phyloP scores from a whole-genome alignment of 345 rosid species.

The Rubroshorea leprosula region DNA sequence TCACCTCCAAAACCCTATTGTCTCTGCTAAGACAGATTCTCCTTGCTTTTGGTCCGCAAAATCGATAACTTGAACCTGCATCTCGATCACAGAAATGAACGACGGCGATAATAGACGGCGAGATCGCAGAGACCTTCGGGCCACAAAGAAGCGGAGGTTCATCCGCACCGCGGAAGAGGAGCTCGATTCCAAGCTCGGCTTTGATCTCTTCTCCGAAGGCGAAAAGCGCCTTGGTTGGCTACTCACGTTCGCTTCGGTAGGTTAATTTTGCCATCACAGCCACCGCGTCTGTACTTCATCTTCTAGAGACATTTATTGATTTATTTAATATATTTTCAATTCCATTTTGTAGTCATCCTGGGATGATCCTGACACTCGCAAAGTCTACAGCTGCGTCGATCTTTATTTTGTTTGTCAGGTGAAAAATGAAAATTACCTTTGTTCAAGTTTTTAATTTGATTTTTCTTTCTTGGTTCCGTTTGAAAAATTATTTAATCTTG shows the following conservation, averaged over 20 bases:
- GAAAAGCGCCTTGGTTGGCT: slow-evolving; percentile 94
- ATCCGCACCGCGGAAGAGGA: slow-evolving; percentile 73
- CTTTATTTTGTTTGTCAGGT: slow-evolving; percentile 93
- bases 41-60: too few species aligned
- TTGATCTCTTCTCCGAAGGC: slow-evolving; percentile 81
- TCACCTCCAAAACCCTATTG: too few species aligned
- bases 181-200: slow-evolving; percentile 82
- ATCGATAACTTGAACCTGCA: too few species aligned
- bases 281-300: neutral
- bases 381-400: slow-evolving; percentile 67
- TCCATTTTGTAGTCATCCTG: slow-evolving; percentile 65
- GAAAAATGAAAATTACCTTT: slow-evolving; percentile 31
- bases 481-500: neutral
- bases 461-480: neutral
- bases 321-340: neutral
- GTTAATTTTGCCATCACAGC: slow-evolving; percentile 11
- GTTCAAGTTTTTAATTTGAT: neutral
- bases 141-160: slow-evolving; percentile 48
- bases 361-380: slow-evolving; percentile 65
- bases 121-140: slow-evolving; percentile 45
- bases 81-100: neutral
- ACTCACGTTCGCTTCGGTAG: slow-evolving; percentile 74
- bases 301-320: neutral
- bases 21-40: too few species aligned
- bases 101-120: slow-evolving; percentile 43